Percentiles rank a stretch among this genome's conserved stretches.
These are phyloP conservation scores for Daldinia caldariorum DNA, from an alignment of 495 filamentous ascomycete genomes.

Conservation along the genomic window DNA sequence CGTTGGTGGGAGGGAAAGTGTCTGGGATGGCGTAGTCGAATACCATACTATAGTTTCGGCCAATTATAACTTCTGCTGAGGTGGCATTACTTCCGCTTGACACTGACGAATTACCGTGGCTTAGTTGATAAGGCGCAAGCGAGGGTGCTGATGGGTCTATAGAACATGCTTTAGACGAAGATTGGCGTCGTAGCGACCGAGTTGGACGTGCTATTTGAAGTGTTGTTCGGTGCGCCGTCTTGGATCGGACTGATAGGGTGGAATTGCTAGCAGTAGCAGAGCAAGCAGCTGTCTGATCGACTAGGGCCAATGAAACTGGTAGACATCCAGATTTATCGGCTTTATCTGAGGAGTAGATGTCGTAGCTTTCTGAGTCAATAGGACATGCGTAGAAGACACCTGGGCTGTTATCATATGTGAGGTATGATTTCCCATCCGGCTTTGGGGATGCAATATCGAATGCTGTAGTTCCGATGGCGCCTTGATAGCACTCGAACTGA, in stretches of 20 bases:
- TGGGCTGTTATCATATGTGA: conserved; percentile 38
- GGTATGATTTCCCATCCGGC: conserved; percentile 28
- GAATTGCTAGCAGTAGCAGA: conserved; percentile 19
- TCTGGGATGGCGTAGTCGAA: conserved; percentile 41
- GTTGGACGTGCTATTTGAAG: not conserved
- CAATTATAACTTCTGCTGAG: conserved; percentile 26
- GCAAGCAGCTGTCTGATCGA: conserved; percentile 32
- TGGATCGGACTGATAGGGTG: conserved; percentile 5
- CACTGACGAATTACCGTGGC: conserved; percentile 18
- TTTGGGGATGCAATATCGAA: conserved; percentile 32
- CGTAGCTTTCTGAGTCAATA: conserved; percentile 29
- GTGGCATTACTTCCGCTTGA: conserved; percentile 17
- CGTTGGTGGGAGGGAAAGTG: conserved; percentile 17
- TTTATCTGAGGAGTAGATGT: conserved; percentile 41
- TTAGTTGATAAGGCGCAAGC: conserved; percentile 36
- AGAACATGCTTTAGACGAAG: conserved; percentile 31
- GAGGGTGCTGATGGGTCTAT: conserved; percentile 42
- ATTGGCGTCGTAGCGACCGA: conserved; percentile 9
- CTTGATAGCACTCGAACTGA: conserved; percentile 46
- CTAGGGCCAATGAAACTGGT: conserved; percentile 37
- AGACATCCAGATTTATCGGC: conserved; percentile 27
- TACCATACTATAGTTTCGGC: conserved; percentile 28
- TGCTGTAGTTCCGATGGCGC: conserved; percentile 35
- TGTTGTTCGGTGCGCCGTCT: not conserved
- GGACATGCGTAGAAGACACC: conserved; percentile 43